Evolutionary conservation across 1,284 basidiomycete species (phyloP).

Genomic region (Rugosomyces carneus): DNA sequence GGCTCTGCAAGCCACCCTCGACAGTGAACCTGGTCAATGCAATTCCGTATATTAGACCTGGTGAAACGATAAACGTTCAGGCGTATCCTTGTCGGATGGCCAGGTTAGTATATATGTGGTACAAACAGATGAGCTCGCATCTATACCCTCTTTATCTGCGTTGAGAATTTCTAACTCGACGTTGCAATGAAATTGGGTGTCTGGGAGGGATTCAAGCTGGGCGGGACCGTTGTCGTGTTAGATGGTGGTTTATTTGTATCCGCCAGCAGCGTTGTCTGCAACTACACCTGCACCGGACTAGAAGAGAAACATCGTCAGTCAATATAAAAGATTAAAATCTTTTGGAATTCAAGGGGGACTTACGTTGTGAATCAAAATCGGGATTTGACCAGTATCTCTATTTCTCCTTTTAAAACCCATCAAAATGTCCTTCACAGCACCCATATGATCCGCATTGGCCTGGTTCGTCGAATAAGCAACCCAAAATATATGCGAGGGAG

Average conservation of each 20-base stretch:
- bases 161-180: conserved; percentile 43
- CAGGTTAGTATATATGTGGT: background rate
- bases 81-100: conserved; percentile 28
- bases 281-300: conserved; percentile 28
- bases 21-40: conserved; percentile 29
- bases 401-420: conserved; percentile 37
- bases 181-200: conserved; percentile 36
- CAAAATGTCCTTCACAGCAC: conserved; percentile 35
- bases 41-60: conserved; percentile 35
- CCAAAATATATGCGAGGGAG: no score
- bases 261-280: conserved; percentile 34
- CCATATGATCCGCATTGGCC: conserved; percentile 17
- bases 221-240: conserved; percentile 40
- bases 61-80: conserved; percentile 33
- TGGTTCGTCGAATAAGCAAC: no score
- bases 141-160: conserved; percentile 33
- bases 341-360: conserved; percentile 10
- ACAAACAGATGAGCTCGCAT: background rate
- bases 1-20: conserved; percentile 31
- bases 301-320: background rate
- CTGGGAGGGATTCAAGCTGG: conserved; percentile 39
- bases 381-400: conserved; percentile 32
- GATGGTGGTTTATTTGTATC: conserved; percentile 32
- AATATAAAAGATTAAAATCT: no score
- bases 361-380: conserved; percentile 49